Percentiles rank a stretch among this genome's conserved stretches.
phyloP scores from a whole-genome alignment of 2,329 filamentous ascomycete genomes.

The Endoconidiophora laricicola region DNA sequence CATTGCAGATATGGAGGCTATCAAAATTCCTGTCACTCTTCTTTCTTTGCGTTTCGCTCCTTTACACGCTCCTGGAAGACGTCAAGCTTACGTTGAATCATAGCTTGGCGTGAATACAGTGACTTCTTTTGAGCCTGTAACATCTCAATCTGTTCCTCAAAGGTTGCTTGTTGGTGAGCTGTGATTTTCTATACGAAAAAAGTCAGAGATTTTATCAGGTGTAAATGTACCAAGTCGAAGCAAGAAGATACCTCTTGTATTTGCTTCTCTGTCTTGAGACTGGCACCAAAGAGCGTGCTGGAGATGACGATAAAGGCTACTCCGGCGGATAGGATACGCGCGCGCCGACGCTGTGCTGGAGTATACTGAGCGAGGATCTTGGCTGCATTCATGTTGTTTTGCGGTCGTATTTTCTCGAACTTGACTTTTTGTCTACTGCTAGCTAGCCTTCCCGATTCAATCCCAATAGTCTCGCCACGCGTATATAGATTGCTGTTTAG shows the following conservation, averaged over 20 bases:
- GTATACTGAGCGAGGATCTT: background rate
- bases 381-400: background rate
- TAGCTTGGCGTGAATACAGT: slow-evolving; percentile 23
- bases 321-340: slow-evolving; percentile 23
- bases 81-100: slow-evolving; percentile 27
- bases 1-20: too few relatives aligned
- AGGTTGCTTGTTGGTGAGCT: slow-evolving; percentile 21
- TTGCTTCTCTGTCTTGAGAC: slow-evolving; percentile 31
- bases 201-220: background rate
- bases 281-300: slow-evolving; percentile 31
- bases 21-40: too few relatives aligned
- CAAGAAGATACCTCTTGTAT: slow-evolving; percentile 24
- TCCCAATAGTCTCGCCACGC: slow-evolving; percentile 11
- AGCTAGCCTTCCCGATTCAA: background rate
- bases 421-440: background rate
- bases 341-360: slow-evolving; percentile 7
- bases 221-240: background rate
- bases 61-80: slow-evolving; percentile 24
- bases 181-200: background rate
- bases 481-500: slow-evolving; percentile 1
- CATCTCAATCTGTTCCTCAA: slow-evolving; percentile 28
- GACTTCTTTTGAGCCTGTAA: slow-evolving; percentile 27
- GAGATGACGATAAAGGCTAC: slow-evolving; percentile 31
- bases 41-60: slow-evolving; percentile 19
- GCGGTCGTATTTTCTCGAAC: background rate